A percentile compares a stretch with the other conserved stretches of the same genome.
These are phyloP conservation scores for Phanerochaete carnosa DNA, from an alignment of 768 basidiomycete species.

Conservation along the genomic window DNA sequence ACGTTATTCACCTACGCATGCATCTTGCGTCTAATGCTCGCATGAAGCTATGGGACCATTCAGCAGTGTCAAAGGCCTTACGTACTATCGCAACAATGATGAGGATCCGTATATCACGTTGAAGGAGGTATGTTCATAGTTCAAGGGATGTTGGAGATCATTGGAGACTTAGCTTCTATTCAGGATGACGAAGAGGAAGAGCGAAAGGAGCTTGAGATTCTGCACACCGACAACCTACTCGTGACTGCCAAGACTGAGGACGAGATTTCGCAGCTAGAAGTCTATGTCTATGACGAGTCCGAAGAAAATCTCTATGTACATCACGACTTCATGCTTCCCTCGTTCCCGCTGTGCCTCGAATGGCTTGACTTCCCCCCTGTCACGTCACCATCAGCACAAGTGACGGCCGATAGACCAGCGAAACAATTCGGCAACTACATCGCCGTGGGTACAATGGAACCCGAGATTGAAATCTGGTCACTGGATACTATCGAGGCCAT, in stretches of 20 bases:
- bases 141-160: background rate
- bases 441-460: conserved; percentile 95
- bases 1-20: background rate
- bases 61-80: conserved; percentile 92
- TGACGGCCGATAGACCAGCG: conserved; percentile 25
- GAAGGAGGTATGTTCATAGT: conserved; percentile 69
- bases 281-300: conserved; percentile 93
- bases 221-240: conserved; percentile 89
- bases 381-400: conserved; percentile 37
- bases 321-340: conserved; percentile 96
- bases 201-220: conserved; percentile 83
- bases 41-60: conserved; percentile 70
- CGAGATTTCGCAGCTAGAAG: conserved; percentile 92
- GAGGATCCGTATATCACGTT: conserved; percentile 97
- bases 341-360: conserved; percentile 97
- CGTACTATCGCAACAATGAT: conserved; percentile 85
- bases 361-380: conserved; percentile 95
- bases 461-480: conserved; percentile 99
- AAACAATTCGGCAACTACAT: conserved; percentile 77
- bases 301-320: conserved; percentile 93
- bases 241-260: conserved; percentile 94
- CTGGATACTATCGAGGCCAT: conserved; percentile 90
- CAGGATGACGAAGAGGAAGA: conserved; percentile 79
- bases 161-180: background rate
- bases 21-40: background rate